Percentiles rank a stretch among this genome's conserved stretches.
Conservation (phyloP, 257 asterid genomes). For the Nicotiana tabacum region DNA sequence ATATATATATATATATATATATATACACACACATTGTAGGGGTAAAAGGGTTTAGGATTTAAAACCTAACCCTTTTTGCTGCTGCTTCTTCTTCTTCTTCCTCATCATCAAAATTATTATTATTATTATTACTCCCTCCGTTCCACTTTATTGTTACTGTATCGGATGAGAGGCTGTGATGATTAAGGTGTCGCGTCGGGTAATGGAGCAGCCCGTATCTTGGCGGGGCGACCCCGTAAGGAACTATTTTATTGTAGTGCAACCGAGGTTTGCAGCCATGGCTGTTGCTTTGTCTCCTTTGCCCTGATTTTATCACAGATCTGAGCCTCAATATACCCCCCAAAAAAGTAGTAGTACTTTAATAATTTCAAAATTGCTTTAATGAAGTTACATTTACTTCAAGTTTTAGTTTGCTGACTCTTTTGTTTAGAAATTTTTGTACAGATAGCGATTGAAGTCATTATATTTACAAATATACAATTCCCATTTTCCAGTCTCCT, state of each 20-base stretch:
- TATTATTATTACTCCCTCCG: neutral
- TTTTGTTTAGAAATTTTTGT: neutral
- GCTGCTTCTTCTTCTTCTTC: neutral
- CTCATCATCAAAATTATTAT: neutral
- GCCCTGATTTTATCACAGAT: neutral
- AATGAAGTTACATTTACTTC: neutral
- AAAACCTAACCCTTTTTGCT: neutral
- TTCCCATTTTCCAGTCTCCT: neutral
- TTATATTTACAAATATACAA: neutral
- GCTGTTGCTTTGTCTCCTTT: neutral
- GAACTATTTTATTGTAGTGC: neutral
- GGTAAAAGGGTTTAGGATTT: neutral
- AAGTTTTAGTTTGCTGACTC: neutral
- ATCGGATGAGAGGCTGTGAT: slow-evolving; percentile 1
- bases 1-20: neutral
- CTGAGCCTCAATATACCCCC: neutral
- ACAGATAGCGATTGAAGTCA: neutral
- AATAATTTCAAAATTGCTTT: too few species aligned
- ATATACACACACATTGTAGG: neutral
- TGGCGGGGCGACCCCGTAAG: slow-evolving; percentile 16
- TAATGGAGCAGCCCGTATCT: slow-evolving; percentile 1
- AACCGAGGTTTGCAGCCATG: slow-evolving; percentile 12
- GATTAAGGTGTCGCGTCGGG: neutral
- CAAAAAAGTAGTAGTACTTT: too few species aligned
- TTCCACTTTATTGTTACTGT: neutral